A percentile compares a stretch with the other conserved stretches of the same genome.
These are phyloP conservation scores for Cochlearia excelsa DNA, from an alignment of 345 rosid genomes.

Conservation along the genomic window DNA sequence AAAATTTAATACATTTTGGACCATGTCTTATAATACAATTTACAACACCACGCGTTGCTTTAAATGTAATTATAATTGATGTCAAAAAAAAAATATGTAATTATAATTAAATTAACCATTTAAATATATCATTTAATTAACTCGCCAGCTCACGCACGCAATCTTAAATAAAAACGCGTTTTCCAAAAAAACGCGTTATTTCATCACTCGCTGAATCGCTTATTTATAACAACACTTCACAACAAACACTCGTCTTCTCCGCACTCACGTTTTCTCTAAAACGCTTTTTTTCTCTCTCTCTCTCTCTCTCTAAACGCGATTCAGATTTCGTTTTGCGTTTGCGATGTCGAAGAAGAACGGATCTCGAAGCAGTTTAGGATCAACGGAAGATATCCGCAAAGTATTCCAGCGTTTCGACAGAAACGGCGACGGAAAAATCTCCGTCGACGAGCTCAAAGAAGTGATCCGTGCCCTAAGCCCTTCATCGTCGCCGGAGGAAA, in stretches of 20 bases:
- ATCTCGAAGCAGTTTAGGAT: slow-evolving; percentile 37
- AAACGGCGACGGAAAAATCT: slow-evolving; percentile 93
- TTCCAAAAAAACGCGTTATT: slow-evolving; percentile 30
- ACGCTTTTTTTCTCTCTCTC: not conserved
- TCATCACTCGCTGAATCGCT: slow-evolving; percentile 16
- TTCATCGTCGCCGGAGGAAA: slow-evolving; percentile 48
- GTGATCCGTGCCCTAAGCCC: slow-evolving; percentile 57
- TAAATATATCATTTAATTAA: not conserved
- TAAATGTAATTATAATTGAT: too few species aligned
- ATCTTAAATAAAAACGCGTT: slow-evolving; percentile 26
- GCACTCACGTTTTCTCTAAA: not conserved
- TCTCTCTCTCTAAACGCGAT: not conserved
- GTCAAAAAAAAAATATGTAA: too few species aligned
- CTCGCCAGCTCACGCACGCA: slow-evolving; percentile 32
- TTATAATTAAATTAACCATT: too few species aligned
- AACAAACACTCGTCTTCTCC: slow-evolving; percentile 16
- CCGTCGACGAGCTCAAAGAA: slow-evolving; percentile 59
- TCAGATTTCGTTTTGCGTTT: not conserved
- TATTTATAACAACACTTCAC: slow-evolving; percentile 9
- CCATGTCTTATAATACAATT: too few species aligned
- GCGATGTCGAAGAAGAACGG: slow-evolving; percentile 27
- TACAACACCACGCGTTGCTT: too few species aligned
- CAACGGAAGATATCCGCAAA: slow-evolving; percentile 49
- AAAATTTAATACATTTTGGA: too few species aligned
- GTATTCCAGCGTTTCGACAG: slow-evolving; percentile 76